Base-by-base conservation (phyloP, 2,329 filamentous ascomycete species). In the Laburnicola sp. region DNA sequence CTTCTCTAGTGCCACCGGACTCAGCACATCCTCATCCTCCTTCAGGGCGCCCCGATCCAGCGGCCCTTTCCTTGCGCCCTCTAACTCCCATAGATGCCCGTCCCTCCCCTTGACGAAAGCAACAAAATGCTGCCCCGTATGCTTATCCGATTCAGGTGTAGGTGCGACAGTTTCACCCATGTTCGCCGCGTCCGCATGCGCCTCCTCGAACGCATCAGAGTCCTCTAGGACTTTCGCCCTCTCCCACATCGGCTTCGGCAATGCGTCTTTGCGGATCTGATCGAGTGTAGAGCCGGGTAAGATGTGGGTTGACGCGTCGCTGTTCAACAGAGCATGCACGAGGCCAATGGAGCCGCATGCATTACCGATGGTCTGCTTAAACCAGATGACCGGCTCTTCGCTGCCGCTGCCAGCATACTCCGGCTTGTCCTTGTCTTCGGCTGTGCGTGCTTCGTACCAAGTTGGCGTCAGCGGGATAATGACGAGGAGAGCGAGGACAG, bases 341-440 rank as follows among this genome's bases (percentile, higher is more conserved):
- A 84, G 65, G 2, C 78, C 81, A 53, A 85, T 83, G n/a, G 80
- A 71, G 0, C 82, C 83, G 58, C 83, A 85, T 0, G 81, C 80
- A 59, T 85, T 74, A 11, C 78, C 75, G 49, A 84, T 83, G 1
- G 79, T 84, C 58, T 85, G 82, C 53, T 75, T 77, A 65, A 82
- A 83, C 81, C 82, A 85, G 22, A 84, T 68, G 3, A 83, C 76
- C 0, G 81, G 80, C 51, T 84, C 81, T 2, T 71, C 57, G 0
- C 72, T 64, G 22, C 81, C 81, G 21, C 61, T 75, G 7, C 75
- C 76, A 3, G 72, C 58, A 57, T 84, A 84, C 6, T 72, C 64
- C 2, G 60, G 49, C 39, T 72, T 74, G 26, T 68, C 64, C 3
- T 68, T 69, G 53, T 76, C 72, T 58, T 81, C 74, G 9, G 63